Conservation (phyloP, 2,329 filamentous ascomycete genomes). For the Apiospora aurea region DNA sequence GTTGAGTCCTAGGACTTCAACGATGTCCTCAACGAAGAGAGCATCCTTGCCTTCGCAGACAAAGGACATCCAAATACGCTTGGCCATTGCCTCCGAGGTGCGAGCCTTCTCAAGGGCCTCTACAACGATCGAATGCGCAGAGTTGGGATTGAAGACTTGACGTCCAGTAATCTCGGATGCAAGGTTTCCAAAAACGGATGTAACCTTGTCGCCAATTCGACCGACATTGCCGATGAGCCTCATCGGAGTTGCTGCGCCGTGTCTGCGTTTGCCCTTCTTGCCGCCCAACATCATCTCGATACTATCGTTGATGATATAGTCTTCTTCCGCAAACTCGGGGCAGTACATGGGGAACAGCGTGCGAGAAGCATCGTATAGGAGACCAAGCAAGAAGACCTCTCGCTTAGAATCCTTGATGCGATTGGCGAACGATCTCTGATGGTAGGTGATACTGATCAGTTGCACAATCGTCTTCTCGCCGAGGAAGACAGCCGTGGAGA, state of each 20-base stretch:
- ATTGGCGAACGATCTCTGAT: constrained; percentile 82
- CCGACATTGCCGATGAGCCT: constrained; percentile 78
- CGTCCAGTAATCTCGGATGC: constrained; percentile 96
- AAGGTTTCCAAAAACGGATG: constrained; percentile 89
- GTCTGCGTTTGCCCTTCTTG: constrained; percentile 52
- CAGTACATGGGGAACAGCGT: constrained; percentile 92
- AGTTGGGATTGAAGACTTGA: constrained; percentile 91
- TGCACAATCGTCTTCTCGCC: constrained; percentile 82
- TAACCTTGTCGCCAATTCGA: constrained; percentile 90
- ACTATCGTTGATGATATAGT: constrained; percentile 88
- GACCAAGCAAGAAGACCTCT: constrained; percentile 79
- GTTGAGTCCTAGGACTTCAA: constrained; percentile 82
- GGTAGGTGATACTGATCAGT: constrained; percentile 84
- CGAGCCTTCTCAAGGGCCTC: constrained; percentile 85
- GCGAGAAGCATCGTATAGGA: constrained; percentile 90
- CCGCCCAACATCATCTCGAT: constrained; percentile 73
- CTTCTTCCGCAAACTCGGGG: constrained; percentile 87
- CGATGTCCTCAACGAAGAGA: constrained; percentile 80
- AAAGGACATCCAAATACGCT: constrained; percentile 97
- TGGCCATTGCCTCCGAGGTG: constrained; percentile 90
- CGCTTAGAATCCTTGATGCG: constrained; percentile 90
- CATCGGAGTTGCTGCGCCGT: constrained; percentile 77
- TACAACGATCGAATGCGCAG: constrained; percentile 87
- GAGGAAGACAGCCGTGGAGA: constrained; percentile 74
- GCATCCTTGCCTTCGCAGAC: constrained; percentile 87